Base-by-base conservation (phyloP, 1,139 yeast species). In the Pichiaceae sp. region DNA sequence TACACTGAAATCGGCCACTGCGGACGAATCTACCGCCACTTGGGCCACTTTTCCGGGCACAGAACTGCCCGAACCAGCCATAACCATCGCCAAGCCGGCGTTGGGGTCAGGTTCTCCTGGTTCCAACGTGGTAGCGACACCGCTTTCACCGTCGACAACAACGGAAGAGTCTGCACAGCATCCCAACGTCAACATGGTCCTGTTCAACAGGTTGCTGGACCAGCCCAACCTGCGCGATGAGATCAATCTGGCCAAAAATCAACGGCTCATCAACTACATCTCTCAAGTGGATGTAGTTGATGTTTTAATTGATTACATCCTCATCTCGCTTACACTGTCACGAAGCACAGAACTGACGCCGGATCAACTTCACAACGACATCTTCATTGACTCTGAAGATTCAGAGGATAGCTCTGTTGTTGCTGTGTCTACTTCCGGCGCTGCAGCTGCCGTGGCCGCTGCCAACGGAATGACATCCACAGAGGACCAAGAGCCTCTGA, bases 221-320 rank as follows among this genome's bases (percentile, higher is more conserved):
- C 96, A 89, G 53, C 86, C 78, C 42, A 95, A 87, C 50, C 63
- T 89, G 42, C 64, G 86, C 24, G 95, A 87, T 49, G 96, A 89
- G 56, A 68, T 89, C 31, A 56, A 51, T 31, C 67, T 81, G 52
- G 75, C 87, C 32, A 87, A 93, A 47, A 89, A 89, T 56, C 76
- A 87, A 33, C 75, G 80, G 59, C 69, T 89, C 38, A 69, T 86
- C 44, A 86, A 80, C 56, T 87, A 80, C 54, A 64, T 89, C 40
- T 68, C 95, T 33, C 83, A 82, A 43, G 82, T 79, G 27, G 73
- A 71, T 26, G 80, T 83, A 4, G 61, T 87, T 52, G 63, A 67
- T 29, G 68, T 75, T 49, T 68, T 89, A 50, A 80, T 85, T 26
- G 76, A 76, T 34, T 70, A 79, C 52, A 76, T 86, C 25, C 68